A percentile compares a stretch with the other conserved stretches of the same genome.
Evolutionary conservation across 176 grass and related monocot species (phyloP).

Genomic region (Eragrostis nindensis): DNA sequence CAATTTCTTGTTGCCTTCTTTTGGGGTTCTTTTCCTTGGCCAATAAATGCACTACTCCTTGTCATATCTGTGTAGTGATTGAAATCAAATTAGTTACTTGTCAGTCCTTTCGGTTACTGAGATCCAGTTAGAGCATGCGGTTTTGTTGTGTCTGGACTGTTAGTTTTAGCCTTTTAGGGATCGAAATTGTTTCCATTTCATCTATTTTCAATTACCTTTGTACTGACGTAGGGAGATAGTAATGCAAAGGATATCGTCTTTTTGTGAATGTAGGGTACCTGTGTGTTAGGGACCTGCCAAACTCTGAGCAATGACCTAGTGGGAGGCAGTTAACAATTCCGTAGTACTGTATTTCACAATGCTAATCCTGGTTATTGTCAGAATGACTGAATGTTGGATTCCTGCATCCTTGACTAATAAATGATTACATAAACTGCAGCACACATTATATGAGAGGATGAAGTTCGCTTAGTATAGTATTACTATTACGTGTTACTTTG

Average conservation of each 20-base stretch:
- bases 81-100: background rate
- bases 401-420: background rate
- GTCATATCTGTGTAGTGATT: background rate
- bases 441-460: background rate
- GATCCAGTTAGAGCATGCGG: constrained; percentile 16
- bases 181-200: background rate
- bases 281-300: background rate
- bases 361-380: background rate
- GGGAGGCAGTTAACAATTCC: background rate
- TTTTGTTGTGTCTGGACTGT: background rate
- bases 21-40: constrained; percentile 1
- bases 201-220: background rate
- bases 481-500: background rate
- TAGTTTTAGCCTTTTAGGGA: background rate
- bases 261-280: constrained; percentile 12
- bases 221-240: background rate
- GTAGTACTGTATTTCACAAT: background rate
- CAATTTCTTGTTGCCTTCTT: constrained; percentile 26
- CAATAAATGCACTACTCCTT: background rate
- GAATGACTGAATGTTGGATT: background rate
- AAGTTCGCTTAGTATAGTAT: background rate
- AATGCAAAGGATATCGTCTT: background rate
- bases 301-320: background rate
- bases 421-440: background rate
- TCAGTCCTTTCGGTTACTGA: background rate